Conservation (phyloP, 371 early-diverging fungal genomes). For the Massospora cicadina region DNA sequence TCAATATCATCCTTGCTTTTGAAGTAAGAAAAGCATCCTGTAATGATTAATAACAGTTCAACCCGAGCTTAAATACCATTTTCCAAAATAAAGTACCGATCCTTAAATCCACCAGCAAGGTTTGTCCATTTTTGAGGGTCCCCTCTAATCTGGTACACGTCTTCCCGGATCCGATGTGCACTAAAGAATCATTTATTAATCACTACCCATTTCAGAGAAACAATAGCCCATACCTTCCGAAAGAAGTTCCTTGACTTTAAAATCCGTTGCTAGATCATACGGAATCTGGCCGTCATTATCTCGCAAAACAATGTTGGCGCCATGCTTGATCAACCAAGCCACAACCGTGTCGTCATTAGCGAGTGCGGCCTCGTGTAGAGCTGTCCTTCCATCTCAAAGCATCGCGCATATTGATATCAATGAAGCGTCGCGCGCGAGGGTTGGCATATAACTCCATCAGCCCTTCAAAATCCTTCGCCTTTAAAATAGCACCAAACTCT, state of each 20-base stretch:
- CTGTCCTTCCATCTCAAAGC: conserved; percentile 30
- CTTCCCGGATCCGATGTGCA: conserved; percentile 20
- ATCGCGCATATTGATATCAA: conserved; percentile 46
- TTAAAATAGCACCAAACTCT: not conserved
- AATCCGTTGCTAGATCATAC: conserved; percentile 28
- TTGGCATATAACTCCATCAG: not conserved
- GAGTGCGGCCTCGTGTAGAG: conserved; percentile 43
- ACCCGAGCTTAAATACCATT: conserved; percentile 21
- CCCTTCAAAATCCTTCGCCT: not conserved
- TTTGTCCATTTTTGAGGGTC: conserved; percentile 59
- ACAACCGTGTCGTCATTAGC: conserved; percentile 35
- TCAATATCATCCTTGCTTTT: conserved; percentile 50
- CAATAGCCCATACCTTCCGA: conserved; percentile 22
- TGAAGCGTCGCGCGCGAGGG: conserved; percentile 12
- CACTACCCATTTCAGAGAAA: too few species aligned
- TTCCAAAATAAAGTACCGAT: conserved; percentile 59
- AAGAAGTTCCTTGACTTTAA: conserved; percentile 31
- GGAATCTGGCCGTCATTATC: conserved; percentile 45
- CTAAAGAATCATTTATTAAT: conserved; percentile 1
- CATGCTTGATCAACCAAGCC: conserved; percentile 39
- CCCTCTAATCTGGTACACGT: conserved; percentile 29
- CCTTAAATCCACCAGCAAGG: conserved; percentile 60
- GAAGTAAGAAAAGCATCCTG: conserved; percentile 48
- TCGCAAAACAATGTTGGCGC: conserved; percentile 47
- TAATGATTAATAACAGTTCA: not conserved